phyloP scores from a whole-genome alignment of 768 basidiomycete species.

The Agrocybe pediades region DNA sequence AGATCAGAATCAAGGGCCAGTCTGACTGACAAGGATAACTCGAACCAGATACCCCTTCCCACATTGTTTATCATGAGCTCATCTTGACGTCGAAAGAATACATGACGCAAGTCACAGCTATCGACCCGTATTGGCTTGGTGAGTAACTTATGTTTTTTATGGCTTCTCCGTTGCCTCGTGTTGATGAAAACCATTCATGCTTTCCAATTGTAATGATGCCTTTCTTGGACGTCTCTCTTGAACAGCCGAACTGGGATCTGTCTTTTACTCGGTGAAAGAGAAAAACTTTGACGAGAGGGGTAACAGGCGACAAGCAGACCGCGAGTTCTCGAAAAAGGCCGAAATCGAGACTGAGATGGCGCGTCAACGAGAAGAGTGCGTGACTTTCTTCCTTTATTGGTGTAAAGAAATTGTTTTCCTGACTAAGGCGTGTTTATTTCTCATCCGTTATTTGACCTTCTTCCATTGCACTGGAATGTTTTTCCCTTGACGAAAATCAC shows the following conservation, averaged over 20 bases:
- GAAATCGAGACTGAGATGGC: slow-evolving; percentile 94
- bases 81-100: slow-evolving; percentile 96
- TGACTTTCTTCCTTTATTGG: slow-evolving; percentile 10
- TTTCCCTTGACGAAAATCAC: neutral
- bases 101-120: slow-evolving; percentile 98
- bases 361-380: slow-evolving; percentile 75
- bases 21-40: slow-evolving; percentile 9
- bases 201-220: slow-evolving; percentile 1
- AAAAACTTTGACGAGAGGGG: slow-evolving; percentile 95
- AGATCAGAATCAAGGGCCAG: slow-evolving; percentile 1
- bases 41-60: slow-evolving; percentile 83
- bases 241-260: slow-evolving; percentile 89
- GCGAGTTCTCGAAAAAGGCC: slow-evolving; percentile 89
- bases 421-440: neutral
- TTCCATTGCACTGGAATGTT: slow-evolving; percentile 1
- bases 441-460: neutral
- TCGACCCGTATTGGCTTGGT: slow-evolving; percentile 98
- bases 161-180: neutral
- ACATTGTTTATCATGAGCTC: slow-evolving; percentile 96
- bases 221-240: neutral
- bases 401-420: neutral
- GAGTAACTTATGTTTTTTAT: slow-evolving; percentile 21
- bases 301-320: slow-evolving; percentile 73
- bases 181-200: neutral
- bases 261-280: slow-evolving; percentile 97